These are phyloP conservation scores for Naganishia kalamii DNA, from an alignment of 768 basidiomycete genomes.

Conservation along the genomic window DNA sequence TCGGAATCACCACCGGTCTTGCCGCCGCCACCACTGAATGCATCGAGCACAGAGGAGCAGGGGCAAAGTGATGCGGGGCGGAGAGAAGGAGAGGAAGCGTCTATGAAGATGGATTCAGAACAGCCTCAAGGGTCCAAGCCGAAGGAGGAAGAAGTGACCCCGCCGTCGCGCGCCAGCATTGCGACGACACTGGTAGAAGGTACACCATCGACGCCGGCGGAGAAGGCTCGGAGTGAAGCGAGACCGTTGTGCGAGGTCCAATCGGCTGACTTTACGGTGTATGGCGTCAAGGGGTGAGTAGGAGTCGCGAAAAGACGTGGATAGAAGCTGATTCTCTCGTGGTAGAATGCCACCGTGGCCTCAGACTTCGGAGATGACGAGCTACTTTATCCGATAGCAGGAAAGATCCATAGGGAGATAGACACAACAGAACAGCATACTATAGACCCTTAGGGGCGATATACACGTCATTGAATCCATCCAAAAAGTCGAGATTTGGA, in stretches of 20 bases:
- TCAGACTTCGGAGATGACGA: not conserved
- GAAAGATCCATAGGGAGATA: too few species aligned
- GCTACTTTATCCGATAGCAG: not conserved
- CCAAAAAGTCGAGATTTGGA: too few species aligned
- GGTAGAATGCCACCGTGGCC: conserved; percentile 8
- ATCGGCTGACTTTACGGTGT: not conserved
- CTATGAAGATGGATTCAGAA: too few species aligned
- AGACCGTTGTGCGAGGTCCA: not conserved
- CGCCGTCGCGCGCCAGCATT: not conserved
- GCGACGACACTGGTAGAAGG: not conserved
- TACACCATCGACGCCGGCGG: too few species aligned
- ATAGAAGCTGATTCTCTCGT: not conserved
- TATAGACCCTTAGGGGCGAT: too few species aligned
- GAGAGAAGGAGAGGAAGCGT: not conserved
- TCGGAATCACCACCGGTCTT: not conserved
- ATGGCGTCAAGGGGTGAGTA: not conserved
- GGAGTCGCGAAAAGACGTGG: not conserved
- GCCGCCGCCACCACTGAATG: not conserved
- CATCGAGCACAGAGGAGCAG: too few species aligned
- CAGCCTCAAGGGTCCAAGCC: too few species aligned
- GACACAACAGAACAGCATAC: too few species aligned
- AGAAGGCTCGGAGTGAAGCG: not conserved
- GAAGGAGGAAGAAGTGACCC: too few species aligned
- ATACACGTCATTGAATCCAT: too few species aligned
- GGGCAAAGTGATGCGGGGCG: too few species aligned